phyloP scores from a whole-genome alignment of 108 stramenopile species.

The Cyclotella choctawhatcheeana region DNA sequence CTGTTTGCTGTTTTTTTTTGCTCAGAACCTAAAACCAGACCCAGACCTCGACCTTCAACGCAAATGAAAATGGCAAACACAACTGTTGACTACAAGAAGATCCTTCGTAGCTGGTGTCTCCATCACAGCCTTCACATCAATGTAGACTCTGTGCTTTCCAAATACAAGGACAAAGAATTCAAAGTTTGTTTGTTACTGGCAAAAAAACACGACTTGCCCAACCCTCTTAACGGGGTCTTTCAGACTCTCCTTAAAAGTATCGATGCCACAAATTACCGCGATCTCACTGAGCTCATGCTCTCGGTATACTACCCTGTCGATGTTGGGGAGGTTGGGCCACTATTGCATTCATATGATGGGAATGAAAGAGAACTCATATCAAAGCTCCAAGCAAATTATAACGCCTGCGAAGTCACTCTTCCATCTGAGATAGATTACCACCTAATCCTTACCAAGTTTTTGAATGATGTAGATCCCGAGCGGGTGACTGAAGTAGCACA shows the following conservation, averaged over 20 bases:
- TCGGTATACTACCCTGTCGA: conserved; percentile 10
- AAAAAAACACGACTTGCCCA: conserved; percentile 13
- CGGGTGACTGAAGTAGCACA: not conserved
- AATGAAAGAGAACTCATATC: conserved; percentile 4
- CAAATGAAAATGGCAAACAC: not conserved
- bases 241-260: not conserved
- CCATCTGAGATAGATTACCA: conserved; percentile 1
- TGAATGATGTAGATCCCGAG: not conserved
- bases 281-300: conserved; percentile 1
- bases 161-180: conserved; percentile 7
- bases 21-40: not conserved
- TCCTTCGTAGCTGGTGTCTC: not conserved
- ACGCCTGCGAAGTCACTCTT: conserved; percentile 7
- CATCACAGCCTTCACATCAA: conserved; percentile 6
- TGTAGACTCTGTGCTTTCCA: not conserved
- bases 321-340: not conserved
- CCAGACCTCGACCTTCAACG: not conserved
- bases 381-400: conserved; percentile 5
- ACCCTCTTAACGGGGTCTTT: conserved; percentile 21
- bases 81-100: conserved; percentile 2
- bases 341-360: not conserved
- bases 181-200: conserved; percentile 8
- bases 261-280: not conserved
- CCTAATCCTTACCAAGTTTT: not conserved
- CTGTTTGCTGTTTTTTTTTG: too few species aligned